Conservation (phyloP, 768 basidiomycete species). For the Flagelloscypha sp. region DNA sequence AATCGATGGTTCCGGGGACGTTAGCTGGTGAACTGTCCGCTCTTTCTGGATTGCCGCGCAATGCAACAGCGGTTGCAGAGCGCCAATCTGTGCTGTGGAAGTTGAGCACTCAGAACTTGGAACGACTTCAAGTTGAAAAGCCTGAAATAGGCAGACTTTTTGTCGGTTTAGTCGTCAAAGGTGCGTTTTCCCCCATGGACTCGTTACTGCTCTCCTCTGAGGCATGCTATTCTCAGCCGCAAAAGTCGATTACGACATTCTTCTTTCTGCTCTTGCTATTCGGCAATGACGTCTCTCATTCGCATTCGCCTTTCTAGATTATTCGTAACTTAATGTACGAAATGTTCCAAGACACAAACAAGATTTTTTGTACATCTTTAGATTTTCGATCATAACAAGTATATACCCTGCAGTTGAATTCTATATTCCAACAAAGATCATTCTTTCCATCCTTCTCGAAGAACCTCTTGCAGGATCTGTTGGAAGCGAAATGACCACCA, state of each 20-base stretch:
- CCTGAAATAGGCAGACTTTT: constrained; percentile 61
- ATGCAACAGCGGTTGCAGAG: constrained; percentile 82
- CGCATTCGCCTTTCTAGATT: not conserved
- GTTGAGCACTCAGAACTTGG: constrained; percentile 51
- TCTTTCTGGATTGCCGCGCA: constrained; percentile 69
- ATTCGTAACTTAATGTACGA: not conserved
- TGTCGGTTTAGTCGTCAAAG: constrained; percentile 63
- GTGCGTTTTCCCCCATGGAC: constrained; percentile 28
- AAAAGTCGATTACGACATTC: constrained; percentile 54
- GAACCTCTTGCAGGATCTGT: constrained; percentile 51
- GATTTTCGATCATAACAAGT: not conserved
- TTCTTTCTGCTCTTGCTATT: constrained; percentile 47
- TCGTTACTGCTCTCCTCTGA: not conserved
- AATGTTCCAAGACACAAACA: not conserved
- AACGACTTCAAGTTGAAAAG: constrained; percentile 55
- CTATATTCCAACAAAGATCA: too few species aligned
- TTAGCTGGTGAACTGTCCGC: constrained; percentile 88
- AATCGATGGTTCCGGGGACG: constrained; percentile 91
- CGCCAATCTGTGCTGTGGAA: constrained; percentile 75
- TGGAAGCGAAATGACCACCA: constrained; percentile 70
- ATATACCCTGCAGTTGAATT: too few species aligned
- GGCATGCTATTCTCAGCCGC: constrained; percentile 31
- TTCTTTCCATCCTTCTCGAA: constrained; percentile 10
- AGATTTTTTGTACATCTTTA: not conserved
- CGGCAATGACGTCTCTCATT: constrained; percentile 13